phyloP scores from a whole-genome alignment of 768 basidiomycete genomes.

The Termitomyces sp. region DNA sequence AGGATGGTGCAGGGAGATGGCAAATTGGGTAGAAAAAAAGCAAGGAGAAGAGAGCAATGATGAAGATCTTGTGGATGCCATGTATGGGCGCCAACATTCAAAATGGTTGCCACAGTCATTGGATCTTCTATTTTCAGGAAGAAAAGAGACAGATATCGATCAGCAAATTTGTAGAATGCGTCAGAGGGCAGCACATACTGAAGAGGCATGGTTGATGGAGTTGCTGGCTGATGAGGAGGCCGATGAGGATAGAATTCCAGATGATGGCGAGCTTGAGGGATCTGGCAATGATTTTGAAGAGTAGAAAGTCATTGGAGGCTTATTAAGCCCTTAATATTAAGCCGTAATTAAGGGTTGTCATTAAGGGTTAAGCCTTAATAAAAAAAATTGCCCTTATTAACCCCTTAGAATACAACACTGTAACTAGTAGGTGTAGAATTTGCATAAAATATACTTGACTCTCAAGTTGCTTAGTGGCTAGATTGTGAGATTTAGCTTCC shows the following conservation, averaged over 20 bases:
- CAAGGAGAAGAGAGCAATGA: neutral
- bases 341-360: neutral
- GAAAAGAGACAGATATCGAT: neutral
- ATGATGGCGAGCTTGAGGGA: neutral
- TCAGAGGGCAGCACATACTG: neutral
- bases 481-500: no score
- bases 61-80: neutral
- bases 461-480: no score
- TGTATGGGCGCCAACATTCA: neutral
- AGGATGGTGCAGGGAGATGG: neutral
- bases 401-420: no score
- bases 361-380: neutral
- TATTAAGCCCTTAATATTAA: neutral
- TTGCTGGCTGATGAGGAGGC: neutral
- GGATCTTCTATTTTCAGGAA: neutral
- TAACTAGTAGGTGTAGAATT: no score
- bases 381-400: no score
- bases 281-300: neutral
- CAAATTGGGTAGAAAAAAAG: slow-evolving; percentile 7
- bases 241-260: neutral
- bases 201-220: neutral
- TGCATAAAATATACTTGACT: no score
- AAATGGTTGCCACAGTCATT: neutral
- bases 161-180: neutral
- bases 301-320: neutral